Base-by-base conservation (phyloP, 2,329 filamentous ascomycete genomes). In the Fusarium mexicanum region DNA sequence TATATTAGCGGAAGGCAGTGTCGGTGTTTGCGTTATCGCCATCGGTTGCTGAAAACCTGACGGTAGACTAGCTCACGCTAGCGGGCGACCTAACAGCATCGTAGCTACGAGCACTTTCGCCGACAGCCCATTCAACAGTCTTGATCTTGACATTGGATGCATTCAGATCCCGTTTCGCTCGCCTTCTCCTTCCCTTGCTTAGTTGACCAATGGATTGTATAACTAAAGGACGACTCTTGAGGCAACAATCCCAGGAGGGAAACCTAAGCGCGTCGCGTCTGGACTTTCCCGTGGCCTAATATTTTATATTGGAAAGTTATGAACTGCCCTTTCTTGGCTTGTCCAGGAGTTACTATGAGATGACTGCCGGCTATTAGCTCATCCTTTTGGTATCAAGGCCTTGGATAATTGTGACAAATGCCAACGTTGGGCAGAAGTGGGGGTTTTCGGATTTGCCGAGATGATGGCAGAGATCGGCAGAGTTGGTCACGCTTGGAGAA, bases 1-100 rank as follows among this genome's bases (percentile, higher is more conserved):
- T 14, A 29, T 22, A 6, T 8, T 22, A 4, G 6, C 6, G 3
- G 6, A 16, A 16, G 22, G 13, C 2, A 3, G 22, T 48, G 2
- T 4, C 2, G 6, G 26, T 29, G 3, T 8, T 22, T 4, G 13
- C 14, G 22, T 4, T 8, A 48, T 22, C 26, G 3, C 17, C 18
- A 22, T 16, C 26, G 8, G 9, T 5, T 22, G 3, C 44, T 22
- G 13, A 11, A 10, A 35, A 35, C 33, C 7, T 35, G 0, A 35
- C 33, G 7, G 33, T 2, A 33, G 31, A 14, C 31, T 33, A 33
- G 31, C 40, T 43, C 13, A 7, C 9, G n/a, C 16, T 33, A 33
- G 33, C 13, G 13, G 14, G 41, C 41, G 41, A 24, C n/a, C n/a
- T 5, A 43, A 6, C n/a, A 24, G n/a, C 2, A 11, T 17, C 4